A percentile compares a stretch with the other conserved stretches of the same genome.
Conservation (phyloP, 2,329 filamentous ascomycete genomes). For the Simplicillium aogashimaense region DNA sequence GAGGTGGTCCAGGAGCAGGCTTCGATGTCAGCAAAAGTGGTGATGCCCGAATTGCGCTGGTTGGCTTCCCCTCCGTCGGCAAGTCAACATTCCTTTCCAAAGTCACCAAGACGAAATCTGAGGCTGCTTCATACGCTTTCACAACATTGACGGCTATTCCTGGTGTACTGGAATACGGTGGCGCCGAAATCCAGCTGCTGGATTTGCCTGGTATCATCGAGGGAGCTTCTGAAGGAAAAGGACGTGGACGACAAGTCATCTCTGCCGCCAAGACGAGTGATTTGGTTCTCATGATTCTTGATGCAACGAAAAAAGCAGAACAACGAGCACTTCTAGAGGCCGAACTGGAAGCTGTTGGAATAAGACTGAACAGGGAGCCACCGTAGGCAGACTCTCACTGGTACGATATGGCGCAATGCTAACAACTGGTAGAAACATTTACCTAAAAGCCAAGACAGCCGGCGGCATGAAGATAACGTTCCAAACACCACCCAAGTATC, state of each 20-base stretch:
- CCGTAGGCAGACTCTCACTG: constrained; percentile 47
- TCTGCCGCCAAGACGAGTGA: constrained; percentile 98
- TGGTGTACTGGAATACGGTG: constrained; percentile 93
- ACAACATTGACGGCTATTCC: constrained; percentile 96
- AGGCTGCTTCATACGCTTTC: constrained; percentile 94
- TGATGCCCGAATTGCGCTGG: constrained; percentile 91
- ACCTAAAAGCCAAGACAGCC: constrained; percentile 89
- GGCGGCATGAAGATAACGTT: constrained; percentile 99
- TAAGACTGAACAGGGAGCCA: constrained; percentile 81
- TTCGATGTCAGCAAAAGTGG: constrained; percentile 95
- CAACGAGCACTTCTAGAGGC: constrained; percentile 83
- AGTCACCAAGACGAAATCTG: constrained; percentile 94
- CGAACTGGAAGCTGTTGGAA: constrained; percentile 90
- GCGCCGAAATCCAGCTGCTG: constrained; percentile 94
- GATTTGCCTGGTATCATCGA: constrained; percentile 98
- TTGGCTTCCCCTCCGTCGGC: constrained; percentile 97
- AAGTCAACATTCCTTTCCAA: constrained; percentile 99
- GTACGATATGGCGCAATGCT: background rate
- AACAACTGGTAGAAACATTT: constrained; percentile 65
- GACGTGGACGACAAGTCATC: constrained; percentile 90
- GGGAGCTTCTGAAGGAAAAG: constrained; percentile 90
- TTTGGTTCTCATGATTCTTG: constrained; percentile 90
- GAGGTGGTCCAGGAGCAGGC: constrained; percentile 68
- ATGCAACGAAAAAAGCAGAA: constrained; percentile 93
- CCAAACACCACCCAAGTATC: constrained; percentile 72